Evolutionary conservation across 192 early-diverging fungal species (phyloP).

Genomic region (Geranomyces michiganensis): DNA sequence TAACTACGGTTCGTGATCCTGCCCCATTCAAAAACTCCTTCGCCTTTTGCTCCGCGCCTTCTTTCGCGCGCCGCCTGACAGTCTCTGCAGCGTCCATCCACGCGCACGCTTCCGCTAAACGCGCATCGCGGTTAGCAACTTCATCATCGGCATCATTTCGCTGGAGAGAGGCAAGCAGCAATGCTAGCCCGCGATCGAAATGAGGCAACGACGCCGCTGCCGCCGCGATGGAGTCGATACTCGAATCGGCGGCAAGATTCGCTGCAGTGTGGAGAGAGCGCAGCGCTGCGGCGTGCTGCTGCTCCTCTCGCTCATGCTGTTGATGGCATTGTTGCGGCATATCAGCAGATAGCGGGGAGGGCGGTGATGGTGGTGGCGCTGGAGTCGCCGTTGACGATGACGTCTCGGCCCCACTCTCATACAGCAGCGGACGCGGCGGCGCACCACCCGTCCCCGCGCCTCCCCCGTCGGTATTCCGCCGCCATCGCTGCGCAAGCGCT

Average conservation of each 20-base stretch:
- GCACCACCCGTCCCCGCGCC: neutral
- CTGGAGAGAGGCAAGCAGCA: neutral
- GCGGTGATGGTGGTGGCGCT: neutral
- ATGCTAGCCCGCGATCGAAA: neutral
- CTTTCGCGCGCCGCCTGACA: neutral
- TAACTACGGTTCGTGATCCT: neutral
- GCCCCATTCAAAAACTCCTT: neutral
- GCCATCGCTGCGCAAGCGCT: neutral
- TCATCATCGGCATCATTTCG: neutral
- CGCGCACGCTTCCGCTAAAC: neutral
- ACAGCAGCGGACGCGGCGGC: slow-evolving; percentile 6
- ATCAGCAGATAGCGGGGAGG: neutral
- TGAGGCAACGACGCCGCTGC: no score
- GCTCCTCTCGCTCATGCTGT: neutral
- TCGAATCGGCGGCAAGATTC: neutral
- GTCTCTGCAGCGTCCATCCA: neutral
- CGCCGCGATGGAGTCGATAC: neutral
- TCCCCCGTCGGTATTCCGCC: neutral
- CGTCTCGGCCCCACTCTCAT: no score
- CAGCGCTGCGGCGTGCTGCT: neutral
- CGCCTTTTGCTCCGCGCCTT: neutral
- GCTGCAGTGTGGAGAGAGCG: neutral
- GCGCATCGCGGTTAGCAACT: neutral
- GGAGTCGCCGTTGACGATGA: neutral
- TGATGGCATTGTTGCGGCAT: neutral